Evolutionary conservation across 352 stramenopile species (phyloP).

Genomic region (Pythium apleroticum): DNA sequence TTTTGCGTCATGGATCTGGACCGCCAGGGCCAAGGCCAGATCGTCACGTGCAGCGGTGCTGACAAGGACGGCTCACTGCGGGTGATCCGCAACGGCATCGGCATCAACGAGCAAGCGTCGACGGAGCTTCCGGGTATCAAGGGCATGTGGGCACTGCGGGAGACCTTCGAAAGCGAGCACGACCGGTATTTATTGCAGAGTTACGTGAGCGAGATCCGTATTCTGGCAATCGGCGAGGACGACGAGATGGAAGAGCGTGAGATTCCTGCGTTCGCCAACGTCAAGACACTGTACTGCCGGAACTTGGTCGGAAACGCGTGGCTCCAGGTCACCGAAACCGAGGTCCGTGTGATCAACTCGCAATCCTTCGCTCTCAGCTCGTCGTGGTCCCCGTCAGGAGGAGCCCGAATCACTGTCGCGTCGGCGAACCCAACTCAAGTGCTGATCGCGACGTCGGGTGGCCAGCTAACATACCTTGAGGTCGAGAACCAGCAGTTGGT

Average conservation of each 20-base stretch:
- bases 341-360: constrained; percentile 89
- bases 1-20: constrained; percentile 97
- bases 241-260: constrained; percentile 92
- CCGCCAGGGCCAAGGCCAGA: constrained; percentile 92
- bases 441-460: constrained; percentile 89
- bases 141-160: constrained; percentile 95
- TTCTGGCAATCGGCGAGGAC: constrained; percentile 91
- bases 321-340: constrained; percentile 94
- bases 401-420: constrained; percentile 78
- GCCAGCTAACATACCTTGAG: constrained; percentile 90
- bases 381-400: constrained; percentile 72
- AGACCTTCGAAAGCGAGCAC: constrained; percentile 80
- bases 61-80: constrained; percentile 95
- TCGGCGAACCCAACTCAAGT: constrained; percentile 91
- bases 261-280: constrained; percentile 82
- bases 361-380: constrained; percentile 58
- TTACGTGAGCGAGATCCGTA: constrained; percentile 95
- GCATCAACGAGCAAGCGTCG: constrained; percentile 95
- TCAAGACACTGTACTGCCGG: constrained; percentile 92
- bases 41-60: constrained; percentile 96
- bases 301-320: constrained; percentile 89
- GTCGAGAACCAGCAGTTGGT: constrained; percentile 58
- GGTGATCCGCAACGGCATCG: constrained; percentile 99
- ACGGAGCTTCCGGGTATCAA: constrained; percentile 97
- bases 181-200: constrained; percentile 96